Evolutionary conservation across 352 stramenopile genomes (phyloP).

Genomic region (Pythium insidiosum): DNA sequence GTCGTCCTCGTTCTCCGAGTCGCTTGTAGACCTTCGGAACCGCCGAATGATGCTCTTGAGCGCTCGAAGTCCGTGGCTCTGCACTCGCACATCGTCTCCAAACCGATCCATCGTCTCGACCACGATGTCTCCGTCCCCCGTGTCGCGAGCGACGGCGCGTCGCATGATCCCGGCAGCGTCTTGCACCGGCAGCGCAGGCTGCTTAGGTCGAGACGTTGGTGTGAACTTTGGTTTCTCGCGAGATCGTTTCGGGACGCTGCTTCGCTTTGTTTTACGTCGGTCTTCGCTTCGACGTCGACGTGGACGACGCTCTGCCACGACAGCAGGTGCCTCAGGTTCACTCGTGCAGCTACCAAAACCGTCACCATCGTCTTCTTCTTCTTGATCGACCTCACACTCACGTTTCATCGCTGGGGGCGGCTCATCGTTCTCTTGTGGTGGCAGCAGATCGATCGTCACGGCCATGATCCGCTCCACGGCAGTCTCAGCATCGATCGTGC

Average conservation of each 20-base stretch:
- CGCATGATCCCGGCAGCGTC: conserved; percentile 41
- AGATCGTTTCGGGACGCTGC: not conserved
- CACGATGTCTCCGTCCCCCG: conserved; percentile 29
- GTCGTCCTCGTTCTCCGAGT: not conserved
- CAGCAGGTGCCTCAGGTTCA: not conserved
- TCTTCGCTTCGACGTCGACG: not conserved
- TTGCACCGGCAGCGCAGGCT: conserved; percentile 3
- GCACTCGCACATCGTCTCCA: conserved; percentile 26
- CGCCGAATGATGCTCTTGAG: conserved; percentile 33
- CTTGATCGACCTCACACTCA: not conserved
- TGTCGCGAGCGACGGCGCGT: conserved; percentile 34
- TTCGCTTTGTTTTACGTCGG: not conserved
- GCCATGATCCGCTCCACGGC: conserved; percentile 26
- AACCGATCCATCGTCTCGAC: conserved; percentile 43
- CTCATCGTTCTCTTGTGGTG: not conserved
- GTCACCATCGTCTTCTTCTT: not conserved
- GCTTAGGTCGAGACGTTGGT: no score
- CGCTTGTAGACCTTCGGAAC: no score
- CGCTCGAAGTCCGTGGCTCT: conserved; percentile 37
- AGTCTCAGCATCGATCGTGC: conserved; percentile 18
- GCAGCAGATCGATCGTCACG: not conserved
- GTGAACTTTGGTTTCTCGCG: not conserved
- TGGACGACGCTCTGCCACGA: not conserved
- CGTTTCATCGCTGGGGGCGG: not conserved
- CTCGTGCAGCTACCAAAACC: not conserved